Conservation (phyloP, 495 filamentous ascomycete genomes). For the Penicillium cinerascens region DNA sequence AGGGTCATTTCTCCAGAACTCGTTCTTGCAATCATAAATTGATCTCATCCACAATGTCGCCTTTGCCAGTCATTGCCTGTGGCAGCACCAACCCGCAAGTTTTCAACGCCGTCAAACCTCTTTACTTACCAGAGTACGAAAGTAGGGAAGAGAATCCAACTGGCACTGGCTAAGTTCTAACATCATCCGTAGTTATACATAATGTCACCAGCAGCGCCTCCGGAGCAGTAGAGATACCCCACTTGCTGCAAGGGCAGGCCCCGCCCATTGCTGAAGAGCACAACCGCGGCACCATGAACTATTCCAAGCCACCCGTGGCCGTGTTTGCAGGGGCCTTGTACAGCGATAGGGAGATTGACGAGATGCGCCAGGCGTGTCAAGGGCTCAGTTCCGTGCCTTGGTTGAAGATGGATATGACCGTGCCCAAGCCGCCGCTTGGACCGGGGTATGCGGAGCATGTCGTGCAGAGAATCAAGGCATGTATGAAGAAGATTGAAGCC, state of each 20-base stretch:
- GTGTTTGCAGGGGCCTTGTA: constrained; percentile 29
- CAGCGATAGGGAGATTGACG: constrained; percentile 21
- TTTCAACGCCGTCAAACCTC: constrained; percentile 23
- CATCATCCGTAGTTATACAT: constrained; percentile 23
- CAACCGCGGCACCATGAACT: constrained; percentile 28
- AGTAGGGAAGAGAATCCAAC: constrained; percentile 9
- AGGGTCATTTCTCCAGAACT: background rate
- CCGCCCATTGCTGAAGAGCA: constrained; percentile 11
- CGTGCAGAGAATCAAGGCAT: constrained; percentile 23
- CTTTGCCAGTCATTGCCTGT: constrained; percentile 27
- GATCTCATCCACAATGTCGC: constrained; percentile 12
- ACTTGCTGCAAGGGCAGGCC: constrained; percentile 20
- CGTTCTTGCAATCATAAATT: constrained; percentile 3
- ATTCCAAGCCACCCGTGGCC: constrained; percentile 24
- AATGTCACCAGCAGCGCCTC: constrained; percentile 19
- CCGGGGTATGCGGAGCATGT: constrained; percentile 30
- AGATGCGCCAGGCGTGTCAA: constrained; percentile 22
- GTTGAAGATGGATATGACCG: constrained; percentile 29
- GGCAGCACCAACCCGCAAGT: constrained; percentile 22
- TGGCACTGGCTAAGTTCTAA: constrained; percentile 2
- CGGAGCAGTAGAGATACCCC: constrained; percentile 21
- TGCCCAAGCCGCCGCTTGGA: constrained; percentile 22
- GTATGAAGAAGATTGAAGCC: constrained; percentile 19
- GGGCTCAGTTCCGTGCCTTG: constrained; percentile 26
- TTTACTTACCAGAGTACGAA: constrained; percentile 32